Conservation (phyloP, 176 grass and related monocot species). For the Bromus sterilis region DNA sequence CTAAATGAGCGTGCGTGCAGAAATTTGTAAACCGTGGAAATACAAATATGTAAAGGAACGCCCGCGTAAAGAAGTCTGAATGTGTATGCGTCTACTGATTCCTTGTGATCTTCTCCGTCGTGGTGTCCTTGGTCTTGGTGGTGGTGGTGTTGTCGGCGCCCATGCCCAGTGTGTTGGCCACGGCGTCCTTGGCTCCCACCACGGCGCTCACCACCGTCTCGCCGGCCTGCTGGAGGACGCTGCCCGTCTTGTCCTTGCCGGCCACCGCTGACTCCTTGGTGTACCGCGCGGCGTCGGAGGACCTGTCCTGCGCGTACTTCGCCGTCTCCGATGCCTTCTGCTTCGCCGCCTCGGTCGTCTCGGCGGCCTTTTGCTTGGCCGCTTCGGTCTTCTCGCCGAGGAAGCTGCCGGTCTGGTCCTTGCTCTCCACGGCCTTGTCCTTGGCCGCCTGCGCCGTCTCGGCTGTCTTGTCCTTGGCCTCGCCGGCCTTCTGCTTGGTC, state of each 20-base stretch:
- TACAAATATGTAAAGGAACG: neutral
- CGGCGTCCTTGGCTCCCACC: conserved; percentile 54
- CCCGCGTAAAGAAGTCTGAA: too few species aligned
- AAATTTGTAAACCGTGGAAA: neutral
- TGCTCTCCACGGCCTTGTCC: conserved; percentile 19
- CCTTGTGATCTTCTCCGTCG: conserved; percentile 24
- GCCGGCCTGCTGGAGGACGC: neutral
- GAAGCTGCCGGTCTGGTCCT: conserved; percentile 27
- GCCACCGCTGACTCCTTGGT: neutral
- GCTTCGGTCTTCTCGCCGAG: conserved; percentile 19
- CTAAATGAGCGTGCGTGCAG: neutral
- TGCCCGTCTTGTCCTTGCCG: neutral
- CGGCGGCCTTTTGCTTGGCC: conserved; percentile 37
- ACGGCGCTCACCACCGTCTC: neutral
- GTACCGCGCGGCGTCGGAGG: too few species aligned
- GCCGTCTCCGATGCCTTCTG: neutral
- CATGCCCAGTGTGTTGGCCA: conserved; percentile 59
- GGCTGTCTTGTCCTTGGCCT: conserved; percentile 38
- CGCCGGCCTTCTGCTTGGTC: conserved; percentile 41
- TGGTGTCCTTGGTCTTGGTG: neutral
- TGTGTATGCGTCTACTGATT: conserved; percentile 23
- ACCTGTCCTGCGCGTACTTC: too few species aligned
- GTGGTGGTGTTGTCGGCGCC: neutral
- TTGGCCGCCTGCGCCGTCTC: conserved; percentile 27
- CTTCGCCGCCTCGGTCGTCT: conserved; percentile 11